Conservation (phyloP, 192 early-diverging fungal genomes). For the Backusella tarrabulga region DNA sequence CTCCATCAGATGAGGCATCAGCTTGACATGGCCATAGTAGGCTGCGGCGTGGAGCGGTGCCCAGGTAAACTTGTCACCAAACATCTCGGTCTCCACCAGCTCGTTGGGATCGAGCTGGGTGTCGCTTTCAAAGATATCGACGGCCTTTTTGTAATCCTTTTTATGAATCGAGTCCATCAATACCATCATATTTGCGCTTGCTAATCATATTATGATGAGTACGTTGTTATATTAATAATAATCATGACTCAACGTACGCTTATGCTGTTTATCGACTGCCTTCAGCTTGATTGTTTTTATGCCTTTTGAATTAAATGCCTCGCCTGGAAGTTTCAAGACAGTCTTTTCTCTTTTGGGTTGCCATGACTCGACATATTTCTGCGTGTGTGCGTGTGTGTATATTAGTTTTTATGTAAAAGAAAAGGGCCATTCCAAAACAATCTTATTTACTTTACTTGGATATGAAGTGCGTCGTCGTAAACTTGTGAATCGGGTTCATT, state of each 20-base stretch:
- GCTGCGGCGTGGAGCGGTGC: constrained; percentile 81
- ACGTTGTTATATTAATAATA: neutral
- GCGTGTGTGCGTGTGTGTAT: neutral
- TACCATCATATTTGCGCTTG: neutral
- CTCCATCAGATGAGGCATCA: constrained; percentile 66
- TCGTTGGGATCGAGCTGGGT: constrained; percentile 21
- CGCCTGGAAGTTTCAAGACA: constrained; percentile 19
- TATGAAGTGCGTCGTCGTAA: constrained; percentile 43
- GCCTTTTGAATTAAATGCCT: constrained; percentile 1
- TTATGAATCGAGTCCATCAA: constrained; percentile 18
- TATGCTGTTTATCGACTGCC: neutral
- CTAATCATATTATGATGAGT: neutral
- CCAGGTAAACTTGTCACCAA: constrained; percentile 76
- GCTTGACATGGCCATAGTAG: constrained; percentile 72
- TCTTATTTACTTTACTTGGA: constrained; percentile 35
- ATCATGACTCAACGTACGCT: neutral
- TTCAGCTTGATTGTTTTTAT: neutral
- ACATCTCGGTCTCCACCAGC: constrained; percentile 26
- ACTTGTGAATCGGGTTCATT: constrained; percentile 46
- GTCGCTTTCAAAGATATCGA: constrained; percentile 18
- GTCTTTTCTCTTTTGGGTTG: constrained; percentile 4
- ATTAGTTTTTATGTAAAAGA: no score
- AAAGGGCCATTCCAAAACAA: neutral
- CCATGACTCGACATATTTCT: constrained; percentile 36
- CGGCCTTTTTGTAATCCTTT: neutral